Percentiles rank a stretch among this genome's conserved stretches.
phyloP scores from a whole-genome alignment of 2,329 filamentous ascomycete species.

The Fusarium clavum region DNA sequence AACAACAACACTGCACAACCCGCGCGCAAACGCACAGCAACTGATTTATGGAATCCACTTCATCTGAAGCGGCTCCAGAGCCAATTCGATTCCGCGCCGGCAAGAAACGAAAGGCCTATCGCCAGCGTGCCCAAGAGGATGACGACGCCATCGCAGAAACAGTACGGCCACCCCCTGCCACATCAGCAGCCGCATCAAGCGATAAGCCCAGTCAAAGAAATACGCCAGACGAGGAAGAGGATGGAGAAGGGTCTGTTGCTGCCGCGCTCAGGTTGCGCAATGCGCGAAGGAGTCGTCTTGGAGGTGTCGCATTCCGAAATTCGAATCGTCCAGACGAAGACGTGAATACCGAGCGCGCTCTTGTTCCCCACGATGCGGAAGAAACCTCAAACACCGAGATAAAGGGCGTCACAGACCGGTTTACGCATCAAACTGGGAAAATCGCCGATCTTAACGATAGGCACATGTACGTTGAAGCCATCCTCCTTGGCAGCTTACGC shows the following conservation, averaged over 20 bases:
- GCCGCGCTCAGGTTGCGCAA: conserved; percentile 67
- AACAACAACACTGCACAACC: background rate
- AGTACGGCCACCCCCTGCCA: conserved; percentile 8
- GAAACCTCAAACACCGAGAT: conserved; percentile 37
- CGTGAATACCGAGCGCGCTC: conserved; percentile 48
- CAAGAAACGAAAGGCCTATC: conserved; percentile 71
- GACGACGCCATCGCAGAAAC: conserved; percentile 26
- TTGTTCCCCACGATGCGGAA: conserved; percentile 52
- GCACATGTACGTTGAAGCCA: conserved; percentile 75
- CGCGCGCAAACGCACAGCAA: background rate
- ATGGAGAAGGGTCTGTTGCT: conserved; percentile 53
- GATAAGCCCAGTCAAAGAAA: conserved; percentile 10
- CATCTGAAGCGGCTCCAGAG: conserved; percentile 26
- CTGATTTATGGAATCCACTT: conserved; percentile 34
- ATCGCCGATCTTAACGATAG: conserved; percentile 74
- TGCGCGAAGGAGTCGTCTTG: conserved; percentile 60
- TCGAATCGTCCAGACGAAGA: conserved; percentile 41
- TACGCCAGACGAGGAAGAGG: conserved; percentile 44
- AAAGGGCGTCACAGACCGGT: conserved; percentile 60
- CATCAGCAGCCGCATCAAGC: conserved; percentile 5
- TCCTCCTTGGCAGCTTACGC: background rate
- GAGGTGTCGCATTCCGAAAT: conserved; percentile 68
- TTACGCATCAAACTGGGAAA: conserved; percentile 78
- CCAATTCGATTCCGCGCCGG: conserved; percentile 65
- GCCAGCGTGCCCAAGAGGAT: conserved; percentile 60